Evolutionary conservation across 257 asterid species (phyloP), one percentile per base, ranked within the genome.

Genomic region (Striga asiatica): DNA sequence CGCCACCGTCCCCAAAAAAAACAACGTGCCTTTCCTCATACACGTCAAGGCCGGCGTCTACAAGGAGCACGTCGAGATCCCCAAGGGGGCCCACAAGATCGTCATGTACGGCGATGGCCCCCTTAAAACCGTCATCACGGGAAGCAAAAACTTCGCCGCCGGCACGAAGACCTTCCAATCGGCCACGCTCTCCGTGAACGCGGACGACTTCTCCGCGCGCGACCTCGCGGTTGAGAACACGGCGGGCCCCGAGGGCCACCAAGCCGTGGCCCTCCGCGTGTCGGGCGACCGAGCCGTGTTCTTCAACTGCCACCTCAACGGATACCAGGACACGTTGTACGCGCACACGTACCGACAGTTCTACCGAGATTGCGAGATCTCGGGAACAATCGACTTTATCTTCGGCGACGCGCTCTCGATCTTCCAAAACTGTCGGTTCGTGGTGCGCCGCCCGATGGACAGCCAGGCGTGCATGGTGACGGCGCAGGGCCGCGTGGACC

Each of bases 71-170:
- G 75, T 84, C 3, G 20, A 14, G 0, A 57, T 88, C n/a, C 77
- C 81, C 0, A 78, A 64, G 14, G 11, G 59, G 12, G 41, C 51
- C 27, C 68, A 71, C 67, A 70, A 73, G 2, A 50, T 81, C 0
- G 69, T 70, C 8, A 45, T 84, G 55, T 8, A 78, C 6, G 95
- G 95, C 3, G 95, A 84, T 9, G 86, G 97, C 1, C 76, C 88
- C 1, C 28, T 28, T 4, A 73, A 66, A 62, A 83, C 94, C n/a
- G 76, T 38, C 47, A 71, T 86, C 66, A 68, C 76, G 2, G 91
- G 88, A 4, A 8, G 42, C 2, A 53, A 46, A 46, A 84, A 87
- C 22, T 77, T 13, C 62, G n/a, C n/a, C n/a, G n/a, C 76, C 2
- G 91, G 88, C 5, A 8, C 47, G 2, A 53, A 46, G 50, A 84